Conservation (phyloP, 1,139 yeast genomes). For the Hansenula sp. region DNA sequence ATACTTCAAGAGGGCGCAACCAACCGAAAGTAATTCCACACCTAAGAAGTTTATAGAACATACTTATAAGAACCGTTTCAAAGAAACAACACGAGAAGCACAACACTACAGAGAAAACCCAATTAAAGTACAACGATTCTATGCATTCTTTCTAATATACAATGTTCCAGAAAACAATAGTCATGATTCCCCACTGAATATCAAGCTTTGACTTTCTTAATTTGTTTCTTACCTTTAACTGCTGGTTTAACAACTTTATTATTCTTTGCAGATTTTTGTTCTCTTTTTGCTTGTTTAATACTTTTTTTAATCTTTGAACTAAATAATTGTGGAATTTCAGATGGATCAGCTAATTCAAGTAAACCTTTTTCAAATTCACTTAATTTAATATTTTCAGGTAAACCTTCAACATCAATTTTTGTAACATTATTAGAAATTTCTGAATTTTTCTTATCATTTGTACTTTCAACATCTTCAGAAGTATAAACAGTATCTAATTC, state of each 20-base stretch:
- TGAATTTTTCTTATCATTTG: conserved; percentile 26
- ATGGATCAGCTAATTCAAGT: conserved; percentile 75
- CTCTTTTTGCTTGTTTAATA: conserved; percentile 21
- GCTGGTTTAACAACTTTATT: conserved; percentile 3
- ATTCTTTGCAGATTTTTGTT: no score
- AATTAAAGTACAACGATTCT: no score
- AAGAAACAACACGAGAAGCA: no score
- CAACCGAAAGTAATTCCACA: no score
- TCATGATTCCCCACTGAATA: neutral
- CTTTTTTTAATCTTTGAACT: conserved; percentile 31
- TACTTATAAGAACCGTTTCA: no score
- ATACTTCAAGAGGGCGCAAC: no score
- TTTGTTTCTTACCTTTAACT: neutral
- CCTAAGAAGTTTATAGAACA: no score
- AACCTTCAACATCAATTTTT: conserved; percentile 30
- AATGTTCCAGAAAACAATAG: no score
- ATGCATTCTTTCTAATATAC: no score
- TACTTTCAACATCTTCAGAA: conserved; percentile 33
- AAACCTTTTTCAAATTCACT: conserved; percentile 71
- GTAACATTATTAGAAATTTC: conserved; percentile 30
- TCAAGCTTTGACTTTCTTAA: neutral
- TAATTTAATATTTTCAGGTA: conserved; percentile 36
- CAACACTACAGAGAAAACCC: no score
- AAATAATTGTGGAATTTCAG: conserved; percentile 38
- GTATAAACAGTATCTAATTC: conserved; percentile 57